Evolutionary conservation across 2,329 filamentous ascomycete genomes (phyloP).

Genomic region (Arthrobotrys entomopaga): DNA sequence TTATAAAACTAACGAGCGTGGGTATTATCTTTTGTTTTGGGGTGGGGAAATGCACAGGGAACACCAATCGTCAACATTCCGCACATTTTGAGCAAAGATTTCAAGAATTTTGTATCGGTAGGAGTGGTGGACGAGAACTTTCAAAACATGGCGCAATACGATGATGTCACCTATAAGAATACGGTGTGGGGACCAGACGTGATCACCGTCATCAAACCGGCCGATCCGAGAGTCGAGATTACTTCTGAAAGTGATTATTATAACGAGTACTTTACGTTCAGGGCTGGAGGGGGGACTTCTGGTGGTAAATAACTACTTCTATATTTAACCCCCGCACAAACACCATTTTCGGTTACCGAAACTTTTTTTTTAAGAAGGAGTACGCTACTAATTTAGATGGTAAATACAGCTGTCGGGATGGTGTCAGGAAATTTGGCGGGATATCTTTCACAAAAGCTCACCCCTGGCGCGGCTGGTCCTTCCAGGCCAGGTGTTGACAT

Average conservation of each 20-base stretch:
- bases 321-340: too few species aligned
- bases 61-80: neutral
- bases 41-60: neutral
- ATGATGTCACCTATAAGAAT: neutral
- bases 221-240: neutral
- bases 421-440: conserved; percentile 10
- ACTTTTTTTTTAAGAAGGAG: neutral
- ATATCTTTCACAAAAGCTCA: conserved; percentile 5
- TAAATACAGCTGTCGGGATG: neutral
- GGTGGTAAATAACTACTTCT: too few species aligned
- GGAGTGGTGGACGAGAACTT: neutral
- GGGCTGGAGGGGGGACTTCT: neutral
- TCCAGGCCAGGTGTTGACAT: neutral
- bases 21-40: too few species aligned
- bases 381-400: too few species aligned
- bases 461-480: too few species aligned
- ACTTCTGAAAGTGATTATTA: neutral
- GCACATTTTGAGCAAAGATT: too few species aligned
- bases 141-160: conserved; percentile 12
- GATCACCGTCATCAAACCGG: neutral
- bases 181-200: neutral
- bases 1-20: too few species aligned
- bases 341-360: neutral
- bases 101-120: neutral
- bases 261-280: too few species aligned